These are phyloP conservation scores for Macrolepiota fuliginosa DNA, from an alignment of 768 basidiomycete genomes.

Conservation along the genomic window DNA sequence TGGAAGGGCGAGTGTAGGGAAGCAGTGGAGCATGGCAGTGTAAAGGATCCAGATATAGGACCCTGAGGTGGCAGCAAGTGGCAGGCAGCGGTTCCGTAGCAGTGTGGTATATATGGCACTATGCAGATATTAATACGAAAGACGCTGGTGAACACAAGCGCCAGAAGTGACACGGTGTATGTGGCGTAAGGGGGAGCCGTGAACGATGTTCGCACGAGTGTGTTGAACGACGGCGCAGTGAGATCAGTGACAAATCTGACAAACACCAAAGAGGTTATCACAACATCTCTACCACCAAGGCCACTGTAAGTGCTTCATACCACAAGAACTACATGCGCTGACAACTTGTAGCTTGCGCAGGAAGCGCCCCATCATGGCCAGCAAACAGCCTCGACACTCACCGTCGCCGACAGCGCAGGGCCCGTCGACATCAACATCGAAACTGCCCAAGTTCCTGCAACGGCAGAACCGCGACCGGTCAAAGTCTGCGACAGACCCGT, in stretches of 20 bases:
- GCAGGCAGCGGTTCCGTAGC: too few species aligned
- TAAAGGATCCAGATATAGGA: too few species aligned
- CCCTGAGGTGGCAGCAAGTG: too few species aligned
- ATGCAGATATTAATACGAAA: too few species aligned
- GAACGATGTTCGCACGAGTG: not conserved
- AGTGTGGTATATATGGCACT: too few species aligned
- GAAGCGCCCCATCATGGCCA: constrained; percentile 11
- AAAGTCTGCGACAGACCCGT: constrained; percentile 22
- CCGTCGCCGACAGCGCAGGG: constrained; percentile 20
- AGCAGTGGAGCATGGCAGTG: too few species aligned
- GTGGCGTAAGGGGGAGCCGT: not conserved
- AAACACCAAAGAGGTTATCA: constrained; percentile 8
- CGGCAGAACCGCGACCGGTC: constrained; percentile 59
- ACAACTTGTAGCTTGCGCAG: constrained; percentile 37
- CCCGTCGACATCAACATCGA: constrained; percentile 32
- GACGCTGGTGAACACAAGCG: too few species aligned
- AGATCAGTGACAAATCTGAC: constrained; percentile 1
- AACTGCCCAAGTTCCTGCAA: constrained; percentile 68
- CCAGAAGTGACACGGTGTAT: too few species aligned
- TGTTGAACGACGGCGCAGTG: not conserved
- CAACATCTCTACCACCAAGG: constrained; percentile 27
- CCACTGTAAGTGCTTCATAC: constrained; percentile 68
- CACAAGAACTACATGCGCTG: constrained; percentile 59
- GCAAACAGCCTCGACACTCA: too few species aligned
- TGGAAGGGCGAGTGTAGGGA: too few species aligned